Percentiles rank a stretch among this genome's conserved stretches.
These are phyloP conservation scores for Colletotrichum sp. DNA, from an alignment of 2,329 filamentous ascomycete genomes.

Conservation along the genomic window DNA sequence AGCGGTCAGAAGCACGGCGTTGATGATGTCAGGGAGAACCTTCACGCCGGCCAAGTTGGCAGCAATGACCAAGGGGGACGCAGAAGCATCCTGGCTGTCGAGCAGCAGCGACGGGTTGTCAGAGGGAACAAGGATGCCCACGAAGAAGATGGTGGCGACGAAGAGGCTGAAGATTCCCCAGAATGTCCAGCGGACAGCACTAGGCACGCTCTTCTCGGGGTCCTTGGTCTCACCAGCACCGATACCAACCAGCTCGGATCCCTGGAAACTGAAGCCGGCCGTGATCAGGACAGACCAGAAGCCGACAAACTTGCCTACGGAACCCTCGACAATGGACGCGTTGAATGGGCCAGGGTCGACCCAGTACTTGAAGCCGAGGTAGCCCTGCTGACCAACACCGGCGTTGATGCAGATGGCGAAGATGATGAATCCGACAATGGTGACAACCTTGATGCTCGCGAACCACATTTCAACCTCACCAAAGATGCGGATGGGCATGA, in stretches of 20 bases:
- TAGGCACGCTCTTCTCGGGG: conserved; percentile 74
- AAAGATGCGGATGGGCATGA: conserved; percentile 74
- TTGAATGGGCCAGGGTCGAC: conserved; percentile 70
- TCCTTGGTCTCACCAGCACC: conserved; percentile 80
- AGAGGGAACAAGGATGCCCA: conserved; percentile 74
- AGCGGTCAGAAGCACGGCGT: conserved; percentile 77
- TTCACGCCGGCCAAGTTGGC: conserved; percentile 66
- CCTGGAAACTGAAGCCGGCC: conserved; percentile 74
- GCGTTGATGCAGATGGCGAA: conserved; percentile 78
- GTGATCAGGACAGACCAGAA: conserved; percentile 74
- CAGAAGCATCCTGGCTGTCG: conserved; percentile 61
- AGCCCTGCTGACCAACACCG: conserved; percentile 71
- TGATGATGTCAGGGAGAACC: conserved; percentile 73
- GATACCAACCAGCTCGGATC: conserved; percentile 77
- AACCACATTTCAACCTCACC: conserved; percentile 84
- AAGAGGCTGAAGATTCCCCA: conserved; percentile 77
- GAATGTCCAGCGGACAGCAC: conserved; percentile 76
- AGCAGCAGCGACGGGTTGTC: conserved; percentile 59
- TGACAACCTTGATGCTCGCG: conserved; percentile 77
- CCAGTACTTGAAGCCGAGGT: conserved; percentile 79
- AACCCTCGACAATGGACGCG: conserved; percentile 59
- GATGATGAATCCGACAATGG: conserved; percentile 77
- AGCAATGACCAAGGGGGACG: conserved; percentile 69
- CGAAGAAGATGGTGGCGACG: conserved; percentile 69
- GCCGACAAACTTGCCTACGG: conserved; percentile 67